Conservation (phyloP, 805 yeast species). For the Saccharomycopsis amapae region DNA sequence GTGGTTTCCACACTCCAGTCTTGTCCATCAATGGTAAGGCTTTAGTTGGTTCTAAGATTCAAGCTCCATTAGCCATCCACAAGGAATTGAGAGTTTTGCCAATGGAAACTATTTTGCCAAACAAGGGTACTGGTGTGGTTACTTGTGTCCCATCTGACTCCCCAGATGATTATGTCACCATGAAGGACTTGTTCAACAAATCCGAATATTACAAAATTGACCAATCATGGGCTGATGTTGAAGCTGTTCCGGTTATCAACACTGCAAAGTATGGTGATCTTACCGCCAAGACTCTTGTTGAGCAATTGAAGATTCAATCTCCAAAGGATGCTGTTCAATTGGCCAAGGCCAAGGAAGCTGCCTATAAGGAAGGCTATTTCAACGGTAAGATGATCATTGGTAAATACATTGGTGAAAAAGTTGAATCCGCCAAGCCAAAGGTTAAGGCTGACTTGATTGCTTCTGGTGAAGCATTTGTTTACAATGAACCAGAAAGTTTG, state of each 20-base stretch:
- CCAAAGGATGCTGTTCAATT: conserved; percentile 86
- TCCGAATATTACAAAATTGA: conserved; percentile 20
- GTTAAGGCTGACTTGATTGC: conserved; percentile 77
- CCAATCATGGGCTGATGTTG: conserved; percentile 60
- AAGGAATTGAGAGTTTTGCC: conserved; percentile 78
- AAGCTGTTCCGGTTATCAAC: conserved; percentile 63
- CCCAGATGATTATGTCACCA: conserved; percentile 92
- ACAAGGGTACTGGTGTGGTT: conserved; percentile 98
- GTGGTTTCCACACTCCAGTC: conserved; percentile 68
- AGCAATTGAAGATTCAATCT: conserved; percentile 84
- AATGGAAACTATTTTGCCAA: conserved; percentile 93
- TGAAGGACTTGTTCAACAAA: conserved; percentile 30
- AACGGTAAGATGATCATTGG: conserved; percentile 80
- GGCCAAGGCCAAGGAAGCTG: conserved; percentile 87
- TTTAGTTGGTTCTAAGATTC: conserved; percentile 79
- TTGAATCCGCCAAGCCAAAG: conserved; percentile 84
- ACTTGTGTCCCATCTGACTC: conserved; percentile 99
- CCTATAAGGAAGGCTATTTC: conserved; percentile 95
- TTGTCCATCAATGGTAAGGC: conserved; percentile 58
- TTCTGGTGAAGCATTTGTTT: conserved; percentile 73
- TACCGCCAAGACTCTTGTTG: conserved; percentile 78
- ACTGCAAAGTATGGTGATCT: conserved; percentile 85
- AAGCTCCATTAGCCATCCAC: conserved; percentile 73
- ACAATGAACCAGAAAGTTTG: conserved; percentile 87
- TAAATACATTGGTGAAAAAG: conserved; percentile 79